Percentiles rank a stretch among this genome's conserved stretches.
Conservation (phyloP, 2,329 filamentous ascomycete genomes). For the Pyrenophora seminiperda region DNA sequence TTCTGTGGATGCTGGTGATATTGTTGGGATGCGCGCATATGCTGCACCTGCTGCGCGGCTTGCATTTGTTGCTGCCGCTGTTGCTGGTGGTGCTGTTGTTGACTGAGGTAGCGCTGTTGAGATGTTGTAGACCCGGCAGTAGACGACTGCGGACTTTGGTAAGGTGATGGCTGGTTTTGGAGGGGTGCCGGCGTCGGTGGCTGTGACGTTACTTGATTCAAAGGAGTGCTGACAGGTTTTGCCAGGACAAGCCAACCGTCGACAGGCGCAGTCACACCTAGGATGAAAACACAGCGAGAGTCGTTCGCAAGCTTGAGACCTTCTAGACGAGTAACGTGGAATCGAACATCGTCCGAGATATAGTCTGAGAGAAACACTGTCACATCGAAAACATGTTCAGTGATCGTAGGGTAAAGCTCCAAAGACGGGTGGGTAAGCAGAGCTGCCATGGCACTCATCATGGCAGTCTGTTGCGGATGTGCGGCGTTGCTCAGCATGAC, state of each 20-base stretch:
- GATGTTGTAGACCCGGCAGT: constrained; percentile 18
- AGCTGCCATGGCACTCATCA: constrained; percentile 44
- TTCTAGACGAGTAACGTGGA: constrained; percentile 39
- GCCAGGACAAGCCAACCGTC: constrained; percentile 53
- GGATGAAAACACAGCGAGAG: constrained; percentile 48
- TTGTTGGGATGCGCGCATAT: constrained; percentile 33
- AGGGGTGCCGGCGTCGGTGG: constrained; percentile 19
- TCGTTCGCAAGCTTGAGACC: constrained; percentile 33
- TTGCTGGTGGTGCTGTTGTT: constrained; percentile 34
- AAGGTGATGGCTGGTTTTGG: constrained; percentile 24
- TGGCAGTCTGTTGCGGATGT: constrained; percentile 38
- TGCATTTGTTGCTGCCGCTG: constrained; percentile 36
- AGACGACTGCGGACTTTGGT: constrained; percentile 30
- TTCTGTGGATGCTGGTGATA: constrained; percentile 37
- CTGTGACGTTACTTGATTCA: constrained; percentile 26
- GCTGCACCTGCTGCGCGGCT: constrained; percentile 28
- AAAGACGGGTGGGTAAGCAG: constrained; percentile 48
- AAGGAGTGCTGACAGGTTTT: constrained; percentile 32
- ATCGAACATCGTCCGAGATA: constrained; percentile 48
- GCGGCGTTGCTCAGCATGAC: constrained; percentile 29
- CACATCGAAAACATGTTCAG: constrained; percentile 53
- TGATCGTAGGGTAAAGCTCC: constrained; percentile 40
- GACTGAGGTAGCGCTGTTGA: constrained; percentile 36
- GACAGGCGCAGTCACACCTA: constrained; percentile 41
- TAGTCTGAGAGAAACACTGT: constrained; percentile 50